A percentile compares a stretch with the other conserved stretches of the same genome.
Conservation (phyloP, 2,329 filamentous ascomycete genomes). For the Aspergillus proliferans region DNA sequence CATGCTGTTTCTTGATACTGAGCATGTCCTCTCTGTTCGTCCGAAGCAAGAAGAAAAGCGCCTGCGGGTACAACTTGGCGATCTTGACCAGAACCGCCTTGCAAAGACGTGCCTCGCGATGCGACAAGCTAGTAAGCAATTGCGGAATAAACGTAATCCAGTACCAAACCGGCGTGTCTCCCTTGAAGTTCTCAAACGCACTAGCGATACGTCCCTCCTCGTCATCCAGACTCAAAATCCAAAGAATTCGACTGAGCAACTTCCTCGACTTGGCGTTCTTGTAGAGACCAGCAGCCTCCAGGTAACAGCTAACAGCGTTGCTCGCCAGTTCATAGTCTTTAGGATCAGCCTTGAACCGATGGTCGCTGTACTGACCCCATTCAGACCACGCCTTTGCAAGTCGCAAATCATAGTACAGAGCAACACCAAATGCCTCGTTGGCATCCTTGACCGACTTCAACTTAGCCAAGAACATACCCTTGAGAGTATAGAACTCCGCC, state of each 20-base stretch:
- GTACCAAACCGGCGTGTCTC: conserved; percentile 96
- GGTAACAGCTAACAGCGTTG: conserved; percentile 89
- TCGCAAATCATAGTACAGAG: conserved; percentile 90
- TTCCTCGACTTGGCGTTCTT: conserved; percentile 97
- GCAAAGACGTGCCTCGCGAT: conserved; percentile 83
- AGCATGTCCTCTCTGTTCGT: conserved; percentile 93
- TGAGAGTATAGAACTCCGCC: conserved; percentile 97
- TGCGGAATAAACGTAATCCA: conserved; percentile 99
- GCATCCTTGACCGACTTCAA: conserved; percentile 85
- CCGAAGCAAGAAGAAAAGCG: conserved; percentile 89
- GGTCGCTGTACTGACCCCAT: conserved; percentile 97
- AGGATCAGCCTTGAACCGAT: conserved; percentile 88
- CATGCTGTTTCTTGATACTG: conserved; percentile 82
- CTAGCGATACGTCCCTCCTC: conserved; percentile 72
- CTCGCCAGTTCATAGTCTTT: conserved; percentile 74
- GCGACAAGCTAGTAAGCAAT: conserved; percentile 79
- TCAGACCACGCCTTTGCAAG: conserved; percentile 97
- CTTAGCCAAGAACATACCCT: conserved; percentile 98
- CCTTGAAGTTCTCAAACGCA: conserved; percentile 94
- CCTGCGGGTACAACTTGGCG: conserved; percentile 90
- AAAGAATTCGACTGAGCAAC: conserved; percentile 84
- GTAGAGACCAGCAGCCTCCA: conserved; percentile 92
- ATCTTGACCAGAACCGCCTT: conserved; percentile 85
- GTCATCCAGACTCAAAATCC: conserved; percentile 91
- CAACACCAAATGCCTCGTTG: conserved; percentile 88